Evolutionary conservation across 805 yeast species (phyloP), one percentile per base, ranked within the genome.

Genomic region (Metschnikowia similis): DNA sequence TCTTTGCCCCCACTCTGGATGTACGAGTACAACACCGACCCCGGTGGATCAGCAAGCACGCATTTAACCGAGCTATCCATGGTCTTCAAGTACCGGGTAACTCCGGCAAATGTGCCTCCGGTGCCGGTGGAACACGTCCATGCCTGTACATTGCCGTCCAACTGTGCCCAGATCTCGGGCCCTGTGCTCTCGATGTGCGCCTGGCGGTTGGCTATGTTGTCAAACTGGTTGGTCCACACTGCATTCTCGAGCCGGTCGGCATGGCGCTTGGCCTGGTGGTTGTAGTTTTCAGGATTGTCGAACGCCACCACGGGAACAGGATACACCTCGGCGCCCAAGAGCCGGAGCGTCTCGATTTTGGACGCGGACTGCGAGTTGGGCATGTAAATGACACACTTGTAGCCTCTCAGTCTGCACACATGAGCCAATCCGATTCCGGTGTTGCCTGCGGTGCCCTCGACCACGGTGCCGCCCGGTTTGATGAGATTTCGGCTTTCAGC

Each of bases 391-490:
- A 89, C 83, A 65, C 94, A 83, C 49, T 85, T 80, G 74, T 89
- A 89, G 30, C 96, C 96, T 58, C 84, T 81, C 43, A 91, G 79
- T 34, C 96, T 75, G 64, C 95, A 87, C 41, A 84, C 81, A 60
- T 79, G 83, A 6, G 96, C 96, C 49, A 89, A 71, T 1, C 96
- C 96, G 57, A 89, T 89, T 14, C 96, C 97, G n/a, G 97, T 89
- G 70, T 89, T 89, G 31, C 97, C 97, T 3, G 97, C 97, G 10
- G 96, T 89, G 7, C 96, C 96, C 67, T 89, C 97, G 14, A 89
- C 91, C 30, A 89, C 81, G 2, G 96, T 89, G 32, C 94, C 96
- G 8, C 95, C 94, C 4, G 89, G 81, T 50, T 70, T 64, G 49
- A 89, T 72, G 48, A 77, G 68, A 2, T 89, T 89, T 52, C 73